A percentile compares a stretch with the other conserved stretches of the same genome.
Evolutionary conservation across 768 basidiomycete species (phyloP).

Genomic region (Paxillus involutus): DNA sequence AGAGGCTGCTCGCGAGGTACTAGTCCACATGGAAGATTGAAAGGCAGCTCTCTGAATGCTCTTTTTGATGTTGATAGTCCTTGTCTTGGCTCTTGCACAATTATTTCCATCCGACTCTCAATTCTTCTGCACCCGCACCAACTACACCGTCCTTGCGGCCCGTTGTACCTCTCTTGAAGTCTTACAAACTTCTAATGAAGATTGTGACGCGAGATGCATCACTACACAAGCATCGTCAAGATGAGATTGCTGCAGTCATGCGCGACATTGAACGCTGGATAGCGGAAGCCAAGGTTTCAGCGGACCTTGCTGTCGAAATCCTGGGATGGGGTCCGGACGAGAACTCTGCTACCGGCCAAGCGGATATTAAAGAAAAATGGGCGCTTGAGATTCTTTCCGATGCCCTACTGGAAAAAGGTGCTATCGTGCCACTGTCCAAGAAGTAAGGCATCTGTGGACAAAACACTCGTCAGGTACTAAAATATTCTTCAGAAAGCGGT

Average conservation of each 20-base stretch:
- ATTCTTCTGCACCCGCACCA: constrained; percentile 43
- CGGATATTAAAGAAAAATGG: constrained; percentile 60
- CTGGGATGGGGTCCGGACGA: constrained; percentile 45
- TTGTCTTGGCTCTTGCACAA: constrained; percentile 81
- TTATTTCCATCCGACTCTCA: constrained; percentile 79
- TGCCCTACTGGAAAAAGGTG: constrained; percentile 66
- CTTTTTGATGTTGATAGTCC: constrained; percentile 46
- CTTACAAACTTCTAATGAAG: constrained; percentile 73
- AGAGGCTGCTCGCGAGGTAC: constrained; percentile 73
- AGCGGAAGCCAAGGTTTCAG: constrained; percentile 66
- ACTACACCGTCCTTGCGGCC: constrained; percentile 46
- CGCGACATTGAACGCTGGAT: constrained; percentile 79
- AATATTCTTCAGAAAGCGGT: constrained; percentile 51
- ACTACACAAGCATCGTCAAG: constrained; percentile 47
- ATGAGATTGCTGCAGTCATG: constrained; percentile 47
- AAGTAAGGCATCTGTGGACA: constrained; percentile 50
- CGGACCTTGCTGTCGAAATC: constrained; percentile 46
- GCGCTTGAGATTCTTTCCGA: constrained; percentile 70
- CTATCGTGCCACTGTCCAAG: constrained; percentile 78
- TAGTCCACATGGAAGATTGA: constrained; percentile 14
- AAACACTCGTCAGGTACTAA: background rate
- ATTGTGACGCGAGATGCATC: constrained; percentile 63
- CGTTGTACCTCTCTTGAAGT: constrained; percentile 64
- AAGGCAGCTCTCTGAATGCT: background rate
- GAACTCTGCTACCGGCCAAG: constrained; percentile 32